Evolutionary conservation across 345 rosid genomes (phyloP).

Genomic region (Acer saccharum): DNA sequence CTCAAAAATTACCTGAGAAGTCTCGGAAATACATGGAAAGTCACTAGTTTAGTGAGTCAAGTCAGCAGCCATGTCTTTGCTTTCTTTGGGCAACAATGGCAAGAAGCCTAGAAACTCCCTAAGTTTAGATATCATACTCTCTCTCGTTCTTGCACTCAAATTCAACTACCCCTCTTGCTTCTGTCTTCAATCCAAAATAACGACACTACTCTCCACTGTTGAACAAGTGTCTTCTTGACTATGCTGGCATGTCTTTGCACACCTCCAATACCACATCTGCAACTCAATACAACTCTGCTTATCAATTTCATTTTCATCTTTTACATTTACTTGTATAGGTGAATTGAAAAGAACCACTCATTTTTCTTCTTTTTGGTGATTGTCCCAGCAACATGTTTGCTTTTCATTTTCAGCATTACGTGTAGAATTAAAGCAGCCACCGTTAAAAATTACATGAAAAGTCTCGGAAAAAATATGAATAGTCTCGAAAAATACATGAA

Average conservation of each 20-base stretch:
- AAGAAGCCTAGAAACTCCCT: constrained; percentile 70
- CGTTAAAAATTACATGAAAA: neutral
- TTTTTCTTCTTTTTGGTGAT: constrained; percentile 89
- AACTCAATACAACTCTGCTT: neutral
- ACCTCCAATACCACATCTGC: constrained; percentile 79
- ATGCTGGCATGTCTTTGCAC: constrained; percentile 73
- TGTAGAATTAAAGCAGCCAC: constrained; percentile 26
- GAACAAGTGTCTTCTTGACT: constrained; percentile 86
- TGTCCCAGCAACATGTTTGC: constrained; percentile 81
- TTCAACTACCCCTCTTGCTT: constrained; percentile 62
- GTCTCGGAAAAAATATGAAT: too few relatives aligned
- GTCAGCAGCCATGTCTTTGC: constrained; percentile 14
- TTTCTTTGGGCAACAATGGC: constrained; percentile 50
- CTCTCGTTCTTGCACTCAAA: constrained; percentile 82
- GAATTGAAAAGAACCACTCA: constrained; percentile 30
- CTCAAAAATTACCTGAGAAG: too few relatives aligned
- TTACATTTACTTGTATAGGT: neutral
- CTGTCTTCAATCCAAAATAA: constrained; percentile 81
- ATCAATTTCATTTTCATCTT: too few relatives aligned
- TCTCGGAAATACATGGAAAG: too few relatives aligned
- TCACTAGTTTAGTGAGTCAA: too few relatives aligned
- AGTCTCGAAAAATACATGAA: too few relatives aligned
- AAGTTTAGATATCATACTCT: constrained; percentile 80
- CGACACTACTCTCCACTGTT: constrained; percentile 61
- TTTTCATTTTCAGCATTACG: constrained; percentile 88